Evolutionary conservation across 768 basidiomycete species (phyloP).

Genomic region (Tricholomella constricta): DNA sequence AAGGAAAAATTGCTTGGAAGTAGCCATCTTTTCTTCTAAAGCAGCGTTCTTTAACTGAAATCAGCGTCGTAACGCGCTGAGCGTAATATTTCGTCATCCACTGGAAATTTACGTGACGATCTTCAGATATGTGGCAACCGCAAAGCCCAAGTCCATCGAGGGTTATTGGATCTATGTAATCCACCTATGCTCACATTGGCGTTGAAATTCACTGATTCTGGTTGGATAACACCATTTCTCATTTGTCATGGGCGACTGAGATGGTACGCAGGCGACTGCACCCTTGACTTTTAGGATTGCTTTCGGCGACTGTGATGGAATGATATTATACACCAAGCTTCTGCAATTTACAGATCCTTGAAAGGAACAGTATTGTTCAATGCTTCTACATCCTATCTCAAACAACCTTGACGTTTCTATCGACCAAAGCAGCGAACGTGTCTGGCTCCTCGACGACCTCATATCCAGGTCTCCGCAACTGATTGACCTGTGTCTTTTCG

Average conservation of each 20-base stretch:
- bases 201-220: constrained; percentile 6
- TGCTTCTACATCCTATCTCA: constrained; percentile 3
- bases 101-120: constrained; percentile 6
- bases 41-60: background rate
- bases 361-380: background rate
- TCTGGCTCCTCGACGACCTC: background rate
- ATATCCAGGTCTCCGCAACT: background rate
- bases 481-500: background rate
- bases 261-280: constrained; percentile 5
- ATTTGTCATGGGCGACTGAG: constrained; percentile 3
- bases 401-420: background rate
- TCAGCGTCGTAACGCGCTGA: constrained; percentile 5
- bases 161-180: constrained; percentile 5
- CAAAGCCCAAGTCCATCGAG: background rate
- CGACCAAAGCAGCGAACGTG: too few relatives aligned
- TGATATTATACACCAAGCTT: too few relatives aligned
- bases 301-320: background rate
- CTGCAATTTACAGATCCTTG: background rate
- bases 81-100: constrained; percentile 7
- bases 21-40: background rate
- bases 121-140: constrained; percentile 2
- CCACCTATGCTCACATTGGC: constrained; percentile 13
- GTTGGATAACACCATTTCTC: constrained; percentile 2
- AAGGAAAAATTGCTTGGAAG: too few relatives aligned
- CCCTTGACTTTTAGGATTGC: constrained; percentile 1